Conservation (phyloP, 106 monocot species). For the Hemerocallis citrina region DNA sequence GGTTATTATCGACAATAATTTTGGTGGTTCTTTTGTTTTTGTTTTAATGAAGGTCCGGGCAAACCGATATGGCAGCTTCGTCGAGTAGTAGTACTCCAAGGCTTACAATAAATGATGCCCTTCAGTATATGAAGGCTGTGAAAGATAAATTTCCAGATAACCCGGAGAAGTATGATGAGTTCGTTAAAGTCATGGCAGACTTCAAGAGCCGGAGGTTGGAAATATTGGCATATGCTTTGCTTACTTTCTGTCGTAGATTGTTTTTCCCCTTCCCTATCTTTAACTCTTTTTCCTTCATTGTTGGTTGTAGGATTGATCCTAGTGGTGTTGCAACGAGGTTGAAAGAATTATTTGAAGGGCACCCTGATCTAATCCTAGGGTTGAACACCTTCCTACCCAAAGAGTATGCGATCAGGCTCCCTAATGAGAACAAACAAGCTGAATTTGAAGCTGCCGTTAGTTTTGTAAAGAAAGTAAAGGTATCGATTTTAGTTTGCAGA, state of each 20-base stretch:
- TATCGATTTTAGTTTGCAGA: constrained; percentile 2
- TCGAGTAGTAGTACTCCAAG: constrained; percentile 25
- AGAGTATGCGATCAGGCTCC: constrained; percentile 73
- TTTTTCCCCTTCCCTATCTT: neutral
- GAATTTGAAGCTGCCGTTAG: constrained; percentile 70
- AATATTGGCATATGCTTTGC: neutral
- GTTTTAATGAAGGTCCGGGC: constrained; percentile 33
- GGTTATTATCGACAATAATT: constrained; percentile 12
- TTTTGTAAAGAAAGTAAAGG: constrained; percentile 91
- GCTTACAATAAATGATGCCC: constrained; percentile 69
- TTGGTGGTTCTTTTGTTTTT: constrained; percentile 2
- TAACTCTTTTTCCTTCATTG: neutral
- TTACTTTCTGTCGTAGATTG: neutral
- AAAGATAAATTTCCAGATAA: constrained; percentile 80
- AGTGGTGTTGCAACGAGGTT: constrained; percentile 61
- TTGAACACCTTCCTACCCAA: constrained; percentile 70
- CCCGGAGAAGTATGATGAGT: constrained; percentile 79
- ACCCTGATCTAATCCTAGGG: constrained; percentile 58
- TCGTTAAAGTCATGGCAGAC: constrained; percentile 82
- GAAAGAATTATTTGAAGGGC: constrained; percentile 62
- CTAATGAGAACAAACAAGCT: constrained; percentile 66
- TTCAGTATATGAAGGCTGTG: constrained; percentile 71
- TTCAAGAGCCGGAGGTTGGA: constrained; percentile 81
- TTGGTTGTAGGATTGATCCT: constrained; percentile 50
- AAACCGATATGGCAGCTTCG: constrained; percentile 27